Conservation (phyloP, 2,329 filamentous ascomycete species). For the Ophiostoma australiae region DNA sequence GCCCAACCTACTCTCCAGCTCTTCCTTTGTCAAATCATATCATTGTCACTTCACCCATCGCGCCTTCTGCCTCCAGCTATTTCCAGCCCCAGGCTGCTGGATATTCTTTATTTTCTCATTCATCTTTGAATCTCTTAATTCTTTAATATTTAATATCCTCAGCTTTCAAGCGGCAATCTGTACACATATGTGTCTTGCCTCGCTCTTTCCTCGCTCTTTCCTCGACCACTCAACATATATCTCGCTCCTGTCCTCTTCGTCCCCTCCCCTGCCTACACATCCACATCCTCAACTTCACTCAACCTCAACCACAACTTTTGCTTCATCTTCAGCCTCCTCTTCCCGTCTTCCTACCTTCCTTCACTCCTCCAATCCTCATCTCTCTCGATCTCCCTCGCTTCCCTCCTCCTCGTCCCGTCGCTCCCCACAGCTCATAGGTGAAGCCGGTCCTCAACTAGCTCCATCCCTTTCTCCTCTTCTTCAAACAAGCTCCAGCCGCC, state of each 20-base stretch:
- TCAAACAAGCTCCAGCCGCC: conserved; percentile 19
- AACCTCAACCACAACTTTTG: neutral
- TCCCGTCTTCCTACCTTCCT: neutral
- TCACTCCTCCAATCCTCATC: neutral
- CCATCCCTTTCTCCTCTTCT: conserved; percentile 16
- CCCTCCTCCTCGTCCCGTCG: neutral
- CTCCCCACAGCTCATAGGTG: neutral
- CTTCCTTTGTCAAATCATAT: conserved; percentile 11
- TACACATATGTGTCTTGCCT: neutral
- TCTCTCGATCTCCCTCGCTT: neutral
- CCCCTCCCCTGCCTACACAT: neutral
- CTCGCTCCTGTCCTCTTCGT: conserved; percentile 18
- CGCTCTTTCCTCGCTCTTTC: conserved; percentile 9
- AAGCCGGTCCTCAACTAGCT: neutral
- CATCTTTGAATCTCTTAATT: neutral
- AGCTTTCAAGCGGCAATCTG: neutral
- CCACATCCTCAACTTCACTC: neutral
- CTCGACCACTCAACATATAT: conserved; percentile 3
- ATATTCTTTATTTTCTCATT: neutral
- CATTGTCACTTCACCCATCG: conserved; percentile 16
- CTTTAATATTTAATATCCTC: neutral
- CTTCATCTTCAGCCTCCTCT: neutral
- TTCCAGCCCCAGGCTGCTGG: conserved; percentile 18
- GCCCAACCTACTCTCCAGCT: neutral
- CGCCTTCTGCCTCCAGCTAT: conserved; percentile 17